Evolutionary conservation across 2,329 filamentous ascomycete species (phyloP).

Genomic region (Fusarium pseudocircinatum): DNA sequence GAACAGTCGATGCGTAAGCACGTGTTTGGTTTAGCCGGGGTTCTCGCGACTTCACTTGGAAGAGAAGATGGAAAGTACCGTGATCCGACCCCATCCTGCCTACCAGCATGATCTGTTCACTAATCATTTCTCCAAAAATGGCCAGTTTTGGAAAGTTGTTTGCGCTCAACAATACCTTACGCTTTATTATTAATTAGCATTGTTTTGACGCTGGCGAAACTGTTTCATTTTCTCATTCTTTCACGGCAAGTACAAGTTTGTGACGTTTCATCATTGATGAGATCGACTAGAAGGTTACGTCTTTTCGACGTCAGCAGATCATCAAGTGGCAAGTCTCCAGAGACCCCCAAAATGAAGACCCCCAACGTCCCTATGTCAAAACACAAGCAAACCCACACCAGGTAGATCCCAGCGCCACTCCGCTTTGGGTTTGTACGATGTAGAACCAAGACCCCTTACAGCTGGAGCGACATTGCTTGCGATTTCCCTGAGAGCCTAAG

Average conservation of each 20-base stretch:
- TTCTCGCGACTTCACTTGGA: neutral
- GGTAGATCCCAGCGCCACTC: neutral
- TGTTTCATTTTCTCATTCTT: neutral
- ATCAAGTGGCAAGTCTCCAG: neutral
- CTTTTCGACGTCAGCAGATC: constrained; percentile 30
- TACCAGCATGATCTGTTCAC: constrained; percentile 18
- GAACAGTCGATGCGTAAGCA: constrained; percentile 26
- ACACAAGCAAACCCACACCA: constrained; percentile 10
- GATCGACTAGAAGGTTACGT: constrained; percentile 12
- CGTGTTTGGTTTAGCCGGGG: constrained; percentile 22
- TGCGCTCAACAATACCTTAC: neutral
- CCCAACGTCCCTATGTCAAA: neutral
- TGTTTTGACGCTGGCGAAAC: neutral
- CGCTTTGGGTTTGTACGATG: neutral
- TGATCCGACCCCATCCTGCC: neutral
- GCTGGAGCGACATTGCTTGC: constrained; percentile 2
- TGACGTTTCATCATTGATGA: neutral
- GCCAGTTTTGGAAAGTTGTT: neutral
- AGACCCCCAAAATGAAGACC: constrained; percentile 7
- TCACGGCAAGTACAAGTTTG: neutral
- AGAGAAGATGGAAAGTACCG: neutral
- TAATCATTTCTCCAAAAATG: constrained; percentile 14
- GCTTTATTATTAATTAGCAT: too few relatives aligned
- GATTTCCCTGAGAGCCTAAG: neutral
- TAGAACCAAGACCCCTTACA: constrained; percentile 2